Conservation (phyloP, 139 green algal genomes). For the Coccomyxa sp. region DNA sequence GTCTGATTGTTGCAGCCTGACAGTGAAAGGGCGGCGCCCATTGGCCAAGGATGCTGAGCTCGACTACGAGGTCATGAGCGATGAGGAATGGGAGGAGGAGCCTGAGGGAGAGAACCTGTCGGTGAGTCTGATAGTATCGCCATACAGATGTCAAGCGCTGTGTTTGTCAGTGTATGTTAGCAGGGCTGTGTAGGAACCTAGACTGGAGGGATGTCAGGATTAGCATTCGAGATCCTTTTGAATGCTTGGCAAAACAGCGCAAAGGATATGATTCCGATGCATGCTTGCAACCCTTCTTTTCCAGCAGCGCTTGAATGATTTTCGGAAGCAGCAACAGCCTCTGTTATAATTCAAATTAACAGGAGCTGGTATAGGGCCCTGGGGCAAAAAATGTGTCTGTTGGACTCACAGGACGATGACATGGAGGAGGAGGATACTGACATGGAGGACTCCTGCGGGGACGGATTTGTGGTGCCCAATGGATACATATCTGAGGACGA, state of each 20-base stretch:
- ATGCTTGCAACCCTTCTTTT: too few relatives aligned
- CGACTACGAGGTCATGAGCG: constrained; percentile 74
- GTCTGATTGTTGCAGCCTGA: constrained; percentile 4
- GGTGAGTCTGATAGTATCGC: neutral
- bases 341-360: too few relatives aligned
- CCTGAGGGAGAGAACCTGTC: constrained; percentile 55
- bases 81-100: constrained; percentile 81
- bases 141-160: neutral
- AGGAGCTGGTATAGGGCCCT: too few relatives aligned
- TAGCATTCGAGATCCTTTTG: neutral
- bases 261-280: too few relatives aligned
- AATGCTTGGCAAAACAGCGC: neutral
- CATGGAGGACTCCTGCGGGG: constrained; percentile 49
- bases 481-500: constrained; percentile 72
- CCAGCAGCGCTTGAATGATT: too few relatives aligned
- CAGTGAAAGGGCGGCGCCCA: constrained; percentile 34
- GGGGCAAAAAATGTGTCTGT: too few relatives aligned
- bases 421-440: constrained; percentile 23
- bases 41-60: constrained; percentile 39
- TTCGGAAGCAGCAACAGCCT: too few relatives aligned
- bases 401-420: constrained; percentile 14
- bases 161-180: neutral
- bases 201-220: neutral
- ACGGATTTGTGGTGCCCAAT: constrained; percentile 70
- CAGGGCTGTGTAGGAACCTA: neutral